phyloP scores from a whole-genome alignment of 306 rosid species.

The Pterocarpus santalinus region DNA sequence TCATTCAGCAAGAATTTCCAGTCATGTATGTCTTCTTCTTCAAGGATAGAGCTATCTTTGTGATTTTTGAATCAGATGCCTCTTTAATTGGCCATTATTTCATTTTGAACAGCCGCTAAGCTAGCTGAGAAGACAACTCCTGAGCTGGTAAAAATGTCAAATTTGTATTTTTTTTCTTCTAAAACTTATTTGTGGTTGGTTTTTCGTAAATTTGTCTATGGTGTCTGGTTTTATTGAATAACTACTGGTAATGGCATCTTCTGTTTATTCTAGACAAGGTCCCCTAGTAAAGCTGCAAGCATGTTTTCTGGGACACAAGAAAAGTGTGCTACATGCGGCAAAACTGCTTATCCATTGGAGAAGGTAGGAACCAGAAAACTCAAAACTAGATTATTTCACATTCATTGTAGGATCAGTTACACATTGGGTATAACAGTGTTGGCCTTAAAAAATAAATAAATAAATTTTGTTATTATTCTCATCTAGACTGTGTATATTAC shows the following conservation, averaged over 20 bases:
- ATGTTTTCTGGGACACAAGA: constrained; percentile 95
- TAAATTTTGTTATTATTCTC: not conserved
- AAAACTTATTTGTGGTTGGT: constrained; percentile 25
- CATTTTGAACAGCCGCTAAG: constrained; percentile 76
- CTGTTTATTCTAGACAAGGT: constrained; percentile 70
- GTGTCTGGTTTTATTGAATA: constrained; percentile 27
- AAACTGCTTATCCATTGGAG: constrained; percentile 89
- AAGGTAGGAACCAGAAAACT: constrained; percentile 59
- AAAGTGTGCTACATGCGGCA: constrained; percentile 82
- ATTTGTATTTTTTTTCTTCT: not conserved
- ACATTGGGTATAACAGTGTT: not conserved
- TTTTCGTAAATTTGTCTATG: not conserved
- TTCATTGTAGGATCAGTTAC: not conserved
- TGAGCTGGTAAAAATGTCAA: constrained; percentile 68
- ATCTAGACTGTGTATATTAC: too few species aligned
- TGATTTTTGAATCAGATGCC: constrained; percentile 38
- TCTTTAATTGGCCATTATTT: constrained; percentile 53
- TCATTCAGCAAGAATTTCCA: constrained; percentile 79
- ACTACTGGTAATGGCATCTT: constrained; percentile 33
- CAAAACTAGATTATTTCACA: not conserved
- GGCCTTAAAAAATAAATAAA: not conserved
- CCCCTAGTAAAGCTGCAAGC: constrained; percentile 89
- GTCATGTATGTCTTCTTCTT: constrained; percentile 68
- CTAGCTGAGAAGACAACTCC: constrained; percentile 76
- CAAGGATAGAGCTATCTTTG: constrained; percentile 13